phyloP scores from a whole-genome alignment of 1,284 basidiomycete genomes.

The Inonotus hispidus region DNA sequence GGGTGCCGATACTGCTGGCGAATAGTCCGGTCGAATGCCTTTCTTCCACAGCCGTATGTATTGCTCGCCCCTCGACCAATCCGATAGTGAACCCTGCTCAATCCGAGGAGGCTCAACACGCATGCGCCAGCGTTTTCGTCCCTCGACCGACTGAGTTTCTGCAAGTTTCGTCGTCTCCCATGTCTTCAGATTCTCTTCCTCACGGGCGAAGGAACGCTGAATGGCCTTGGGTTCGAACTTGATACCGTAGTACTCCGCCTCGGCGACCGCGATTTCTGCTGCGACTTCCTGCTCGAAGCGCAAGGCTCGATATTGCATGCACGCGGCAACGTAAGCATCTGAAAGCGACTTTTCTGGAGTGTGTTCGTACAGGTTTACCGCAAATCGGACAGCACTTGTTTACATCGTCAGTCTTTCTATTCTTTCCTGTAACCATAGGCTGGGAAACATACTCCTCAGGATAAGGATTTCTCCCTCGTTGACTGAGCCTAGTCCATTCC shows the following conservation, averaged over 20 bases:
- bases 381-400: constrained; percentile 74
- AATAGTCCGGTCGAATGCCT: constrained; percentile 60
- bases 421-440: not conserved
- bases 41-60: constrained; percentile 68
- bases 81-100: constrained; percentile 26
- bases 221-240: constrained; percentile 59
- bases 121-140: constrained; percentile 71
- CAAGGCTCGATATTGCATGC: constrained; percentile 83
- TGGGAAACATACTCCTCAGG: constrained; percentile 78
- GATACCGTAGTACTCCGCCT: constrained; percentile 80
- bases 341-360: constrained; percentile 61
- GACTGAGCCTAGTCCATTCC: constrained; percentile 71
- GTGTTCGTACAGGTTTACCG: constrained; percentile 69
- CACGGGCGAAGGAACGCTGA: constrained; percentile 54
- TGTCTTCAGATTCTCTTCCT: constrained; percentile 55
- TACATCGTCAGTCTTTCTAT: constrained; percentile 19
- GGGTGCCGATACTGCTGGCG: constrained; percentile 38
- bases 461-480: constrained; percentile 77
- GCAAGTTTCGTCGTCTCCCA: constrained; percentile 50
- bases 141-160: constrained; percentile 54
- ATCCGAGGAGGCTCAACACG: constrained; percentile 46
- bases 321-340: constrained; percentile 74
- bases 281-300: constrained; percentile 82
- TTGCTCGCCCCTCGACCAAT: constrained; percentile 65
- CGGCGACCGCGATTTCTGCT: constrained; percentile 68